Evolutionary conservation across 805 yeast genomes (phyloP).

Genomic region (Naumovozyma castellii): DNA sequence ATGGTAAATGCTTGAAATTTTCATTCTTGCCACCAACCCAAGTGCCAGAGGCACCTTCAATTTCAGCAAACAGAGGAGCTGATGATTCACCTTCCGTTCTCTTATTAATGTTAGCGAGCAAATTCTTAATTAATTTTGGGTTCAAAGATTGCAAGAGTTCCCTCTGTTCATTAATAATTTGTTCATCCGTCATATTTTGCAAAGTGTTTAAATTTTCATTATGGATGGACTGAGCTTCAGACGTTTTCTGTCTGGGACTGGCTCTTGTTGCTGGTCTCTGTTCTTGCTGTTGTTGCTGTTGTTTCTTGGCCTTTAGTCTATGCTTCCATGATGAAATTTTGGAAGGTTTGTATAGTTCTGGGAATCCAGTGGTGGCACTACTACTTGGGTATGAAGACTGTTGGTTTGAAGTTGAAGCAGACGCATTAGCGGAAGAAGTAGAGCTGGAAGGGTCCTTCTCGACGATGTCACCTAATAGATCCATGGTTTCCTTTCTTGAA

Average conservation of each 20-base stretch:
- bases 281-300: slow-evolving; percentile 6
- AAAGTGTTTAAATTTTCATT: slow-evolving; percentile 60
- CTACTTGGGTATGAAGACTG: not conserved
- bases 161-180: slow-evolving; percentile 52
- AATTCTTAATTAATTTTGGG: slow-evolving; percentile 53
- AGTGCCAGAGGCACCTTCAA: slow-evolving; percentile 30
- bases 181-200: slow-evolving; percentile 53
- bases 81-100: slow-evolving; percentile 37
- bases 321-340: slow-evolving; percentile 45
- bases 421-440: not conserved
- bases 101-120: slow-evolving; percentile 48
- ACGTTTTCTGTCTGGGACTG: slow-evolving; percentile 16
- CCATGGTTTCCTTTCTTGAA: slow-evolving; percentile 43
- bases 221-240: slow-evolving; percentile 70
- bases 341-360: slow-evolving; percentile 27
- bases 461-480: slow-evolving; percentile 61
- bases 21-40: slow-evolving; percentile 29
- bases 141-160: slow-evolving; percentile 60
- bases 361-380: slow-evolving; percentile 21
- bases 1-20: slow-evolving; percentile 13
- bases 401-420: too few relatives aligned
- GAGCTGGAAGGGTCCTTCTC: slow-evolving; percentile 40
- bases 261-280: not conserved
- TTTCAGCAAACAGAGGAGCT: slow-evolving; percentile 31
- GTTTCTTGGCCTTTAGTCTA: slow-evolving; percentile 32